phyloP scores from a whole-genome alignment of 2,329 filamentous ascomycete genomes.

The Alternaria infectoria region DNA sequence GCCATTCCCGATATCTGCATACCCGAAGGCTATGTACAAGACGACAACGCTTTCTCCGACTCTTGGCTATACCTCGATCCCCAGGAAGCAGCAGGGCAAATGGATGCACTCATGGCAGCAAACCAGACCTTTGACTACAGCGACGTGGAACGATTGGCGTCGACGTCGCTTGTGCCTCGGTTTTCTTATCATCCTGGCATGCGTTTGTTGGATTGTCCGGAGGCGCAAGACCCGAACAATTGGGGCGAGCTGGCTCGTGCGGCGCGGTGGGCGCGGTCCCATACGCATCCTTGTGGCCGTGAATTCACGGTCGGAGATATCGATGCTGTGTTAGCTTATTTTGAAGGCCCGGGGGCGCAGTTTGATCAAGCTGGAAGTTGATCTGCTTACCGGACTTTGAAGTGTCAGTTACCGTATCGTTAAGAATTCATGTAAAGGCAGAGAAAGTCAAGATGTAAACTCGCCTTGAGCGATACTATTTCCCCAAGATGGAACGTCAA shows the following conservation, averaged over 20 bases:
- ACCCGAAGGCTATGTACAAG: not conserved
- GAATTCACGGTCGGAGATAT: not conserved
- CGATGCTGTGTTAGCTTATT: not conserved
- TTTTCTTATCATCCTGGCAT: not conserved
- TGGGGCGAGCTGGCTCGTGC: not conserved
- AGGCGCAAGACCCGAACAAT: not conserved
- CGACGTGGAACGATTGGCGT: not conserved
- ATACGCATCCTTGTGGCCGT: not conserved
- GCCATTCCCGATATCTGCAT: not conserved
- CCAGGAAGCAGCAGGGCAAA: not conserved
- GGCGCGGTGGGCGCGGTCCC: not conserved
- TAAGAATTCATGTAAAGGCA: not conserved
- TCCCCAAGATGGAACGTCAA: not conserved
- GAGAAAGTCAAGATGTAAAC: not conserved
- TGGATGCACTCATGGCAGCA: constrained; percentile 3
- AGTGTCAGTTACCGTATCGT: not conserved
- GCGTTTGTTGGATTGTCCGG: not conserved
- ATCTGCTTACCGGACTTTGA: not conserved
- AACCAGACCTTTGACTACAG: not conserved
- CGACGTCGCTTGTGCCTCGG: not conserved
- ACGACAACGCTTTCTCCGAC: not conserved
- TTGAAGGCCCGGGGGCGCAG: not conserved
- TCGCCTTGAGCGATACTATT: not conserved
- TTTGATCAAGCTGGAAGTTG: not conserved
- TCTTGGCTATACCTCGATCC: not conserved